Conservation (phyloP, 2,329 filamentous ascomycete genomes). For the Epichloe bromicola region DNA sequence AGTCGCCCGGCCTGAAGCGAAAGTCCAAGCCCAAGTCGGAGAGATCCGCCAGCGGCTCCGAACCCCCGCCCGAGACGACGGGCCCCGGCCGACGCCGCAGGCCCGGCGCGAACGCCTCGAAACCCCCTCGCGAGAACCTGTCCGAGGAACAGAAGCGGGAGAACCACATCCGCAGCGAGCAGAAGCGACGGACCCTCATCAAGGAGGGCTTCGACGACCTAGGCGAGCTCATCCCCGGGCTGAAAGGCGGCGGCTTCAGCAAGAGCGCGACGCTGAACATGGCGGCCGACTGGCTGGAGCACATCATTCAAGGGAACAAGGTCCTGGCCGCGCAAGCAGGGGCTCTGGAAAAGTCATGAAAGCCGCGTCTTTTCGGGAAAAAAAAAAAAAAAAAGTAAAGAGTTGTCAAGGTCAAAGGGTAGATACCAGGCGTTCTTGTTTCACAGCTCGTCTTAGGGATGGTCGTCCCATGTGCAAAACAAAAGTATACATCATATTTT, state of each 20-base stretch:
- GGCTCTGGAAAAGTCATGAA: constrained; percentile 1
- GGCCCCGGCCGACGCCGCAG: constrained; percentile 36
- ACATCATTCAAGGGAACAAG: constrained; percentile 56
- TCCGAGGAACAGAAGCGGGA: constrained; percentile 69
- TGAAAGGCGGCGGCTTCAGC: constrained; percentile 63
- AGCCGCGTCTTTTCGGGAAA: neutral
- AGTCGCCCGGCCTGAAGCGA: constrained; percentile 29
- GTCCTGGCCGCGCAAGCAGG: constrained; percentile 25
- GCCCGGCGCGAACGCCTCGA: constrained; percentile 28
- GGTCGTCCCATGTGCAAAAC: neutral
- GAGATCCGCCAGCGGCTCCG: constrained; percentile 13
- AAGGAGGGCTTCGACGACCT: constrained; percentile 73
- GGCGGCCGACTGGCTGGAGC: constrained; percentile 66
- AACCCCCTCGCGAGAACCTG: constrained; percentile 54
- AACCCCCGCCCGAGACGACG: constrained; percentile 21
- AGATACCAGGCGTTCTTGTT: constrained; percentile 2
- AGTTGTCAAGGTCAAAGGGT: no score
- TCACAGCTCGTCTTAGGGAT: neutral
- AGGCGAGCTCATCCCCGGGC: constrained; percentile 60
- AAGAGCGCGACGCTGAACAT: constrained; percentile 70
- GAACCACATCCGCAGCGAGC: constrained; percentile 79
- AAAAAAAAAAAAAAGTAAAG: no score
- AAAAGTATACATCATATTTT: neutral
- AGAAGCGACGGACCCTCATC: constrained; percentile 72
- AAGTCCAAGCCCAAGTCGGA: constrained; percentile 37